A percentile compares a stretch with the other conserved stretches of the same genome.
phyloP scores from a whole-genome alignment of 768 basidiomycete species.

The Suillus tomentosus region DNA sequence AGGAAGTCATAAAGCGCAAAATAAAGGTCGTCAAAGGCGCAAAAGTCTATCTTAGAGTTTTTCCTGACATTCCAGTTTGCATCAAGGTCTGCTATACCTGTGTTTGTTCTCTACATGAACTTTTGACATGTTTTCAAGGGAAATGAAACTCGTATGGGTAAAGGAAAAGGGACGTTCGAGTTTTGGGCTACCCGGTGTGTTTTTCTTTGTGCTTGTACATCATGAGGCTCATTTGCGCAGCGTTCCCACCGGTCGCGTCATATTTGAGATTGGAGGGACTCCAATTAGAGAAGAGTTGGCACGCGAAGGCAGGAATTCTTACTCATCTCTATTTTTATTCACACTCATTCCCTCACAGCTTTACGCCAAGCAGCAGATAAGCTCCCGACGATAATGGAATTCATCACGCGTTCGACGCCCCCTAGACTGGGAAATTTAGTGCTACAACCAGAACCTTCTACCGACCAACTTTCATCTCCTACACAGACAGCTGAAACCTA shows the following conservation, averaged over 20 bases:
- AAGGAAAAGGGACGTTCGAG: constrained; percentile 97
- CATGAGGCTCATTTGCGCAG: constrained; percentile 39
- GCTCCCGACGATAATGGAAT: constrained; percentile 86
- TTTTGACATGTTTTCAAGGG: constrained; percentile 50
- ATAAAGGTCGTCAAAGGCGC: constrained; percentile 88
- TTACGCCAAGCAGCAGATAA: constrained; percentile 87
- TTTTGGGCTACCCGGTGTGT: constrained; percentile 92
- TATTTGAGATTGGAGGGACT: constrained; percentile 91
- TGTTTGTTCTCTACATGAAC: not conserved
- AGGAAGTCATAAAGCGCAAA: constrained; percentile 87
- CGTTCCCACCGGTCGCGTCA: constrained; percentile 84
- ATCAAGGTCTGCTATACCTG: constrained; percentile 67
- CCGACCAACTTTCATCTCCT: not conserved
- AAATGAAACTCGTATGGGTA: constrained; percentile 99
- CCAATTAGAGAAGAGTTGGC: constrained; percentile 92
- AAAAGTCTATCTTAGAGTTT: constrained; percentile 49
- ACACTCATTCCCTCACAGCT: constrained; percentile 45
- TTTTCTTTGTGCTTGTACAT: not conserved
- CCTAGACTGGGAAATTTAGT: constrained; percentile 75
- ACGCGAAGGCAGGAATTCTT: constrained; percentile 67
- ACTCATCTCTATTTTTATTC: constrained; percentile 1
- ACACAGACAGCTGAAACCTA: constrained; percentile 13
- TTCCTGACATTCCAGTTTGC: constrained; percentile 97
- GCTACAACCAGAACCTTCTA: constrained; percentile 39
- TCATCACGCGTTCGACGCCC: constrained; percentile 67